A percentile compares a stretch with the other conserved stretches of the same genome.
phyloP scores from a whole-genome alignment of 371 early-diverging fungal genomes.

The Coemansia sp. region DNA sequence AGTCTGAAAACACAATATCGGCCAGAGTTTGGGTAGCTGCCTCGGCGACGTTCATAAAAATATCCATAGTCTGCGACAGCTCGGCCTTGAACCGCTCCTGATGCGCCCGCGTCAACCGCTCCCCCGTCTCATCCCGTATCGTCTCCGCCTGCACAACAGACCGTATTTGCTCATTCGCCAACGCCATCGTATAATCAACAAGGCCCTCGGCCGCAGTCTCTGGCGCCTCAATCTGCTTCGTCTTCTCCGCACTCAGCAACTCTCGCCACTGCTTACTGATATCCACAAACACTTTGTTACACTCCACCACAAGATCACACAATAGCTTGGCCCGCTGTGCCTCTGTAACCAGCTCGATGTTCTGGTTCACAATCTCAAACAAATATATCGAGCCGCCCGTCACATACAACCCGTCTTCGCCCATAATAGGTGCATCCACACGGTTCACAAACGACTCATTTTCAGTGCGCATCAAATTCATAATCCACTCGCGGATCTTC shows the following conservation, averaged over 20 bases:
- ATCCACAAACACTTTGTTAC: constrained; percentile 77
- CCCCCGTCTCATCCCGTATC: constrained; percentile 66
- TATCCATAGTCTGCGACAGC: constrained; percentile 1
- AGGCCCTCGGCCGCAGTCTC: constrained; percentile 74
- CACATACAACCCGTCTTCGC: constrained; percentile 75
- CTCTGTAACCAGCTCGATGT: constrained; percentile 83
- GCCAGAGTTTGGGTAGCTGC: constrained; percentile 69
- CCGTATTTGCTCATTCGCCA: constrained; percentile 89
- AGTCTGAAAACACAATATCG: constrained; percentile 81
- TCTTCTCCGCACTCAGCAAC: constrained; percentile 69
- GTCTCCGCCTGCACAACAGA: constrained; percentile 87
- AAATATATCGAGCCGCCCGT: constrained; percentile 80
- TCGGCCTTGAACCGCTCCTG: constrained; percentile 62
- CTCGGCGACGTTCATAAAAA: constrained; percentile 59
- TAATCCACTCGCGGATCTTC: constrained; percentile 89
- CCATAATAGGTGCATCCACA: constrained; percentile 71
- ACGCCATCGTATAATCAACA: constrained; percentile 90
- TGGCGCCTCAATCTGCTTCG: constrained; percentile 70
- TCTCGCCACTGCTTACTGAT: constrained; percentile 79
- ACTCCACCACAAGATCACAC: constrained; percentile 83
- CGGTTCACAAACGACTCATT: constrained; percentile 78
- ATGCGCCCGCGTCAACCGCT: constrained; percentile 68
- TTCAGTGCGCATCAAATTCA: constrained; percentile 81
- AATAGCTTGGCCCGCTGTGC: constrained; percentile 83
- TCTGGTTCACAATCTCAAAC: constrained; percentile 96